A percentile compares a stretch with the other conserved stretches of the same genome.
Evolutionary conservation across 495 filamentous ascomycete species (phyloP).

Genomic region (Aspergillus saccharolyticus): DNA sequence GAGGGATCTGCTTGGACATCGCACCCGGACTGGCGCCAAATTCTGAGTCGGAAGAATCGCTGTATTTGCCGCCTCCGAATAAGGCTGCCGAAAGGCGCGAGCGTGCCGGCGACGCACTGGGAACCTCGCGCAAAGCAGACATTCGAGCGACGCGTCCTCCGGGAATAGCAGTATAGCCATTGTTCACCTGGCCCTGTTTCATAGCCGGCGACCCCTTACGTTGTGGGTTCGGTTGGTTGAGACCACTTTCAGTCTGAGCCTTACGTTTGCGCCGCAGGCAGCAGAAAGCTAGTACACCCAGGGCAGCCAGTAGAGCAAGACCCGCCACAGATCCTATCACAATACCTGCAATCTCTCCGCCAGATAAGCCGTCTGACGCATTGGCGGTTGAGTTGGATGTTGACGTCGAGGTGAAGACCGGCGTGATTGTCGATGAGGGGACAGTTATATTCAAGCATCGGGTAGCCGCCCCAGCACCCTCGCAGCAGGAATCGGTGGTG

Average conservation of each 20-base stretch:
- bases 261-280: constrained; percentile 55
- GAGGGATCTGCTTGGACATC: constrained; percentile 51
- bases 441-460: constrained; percentile 70
- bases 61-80: constrained; percentile 48
- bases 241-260: constrained; percentile 56
- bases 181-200: constrained; percentile 44
- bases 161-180: constrained; percentile 68
- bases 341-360: constrained; percentile 84
- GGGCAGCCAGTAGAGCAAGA: constrained; percentile 57
- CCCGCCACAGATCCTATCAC: constrained; percentile 77
- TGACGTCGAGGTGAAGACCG: constrained; percentile 56
- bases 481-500: constrained; percentile 92
- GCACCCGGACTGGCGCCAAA: constrained; percentile 75
- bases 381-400: constrained; percentile 40
- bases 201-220: constrained; percentile 53
- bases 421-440: constrained; percentile 62
- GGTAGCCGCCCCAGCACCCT: constrained; percentile 64
- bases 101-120: constrained; percentile 54
- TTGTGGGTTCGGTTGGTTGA: constrained; percentile 84
- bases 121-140: constrained; percentile 80
- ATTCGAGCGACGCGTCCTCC: constrained; percentile 91
- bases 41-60: constrained; percentile 76
- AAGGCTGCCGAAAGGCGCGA: constrained; percentile 38
- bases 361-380: constrained; percentile 54
- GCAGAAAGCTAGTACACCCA: constrained; percentile 57